Conservation (phyloP, 148 eudicot genomes). For the Fagopyrum esculentum region DNA sequence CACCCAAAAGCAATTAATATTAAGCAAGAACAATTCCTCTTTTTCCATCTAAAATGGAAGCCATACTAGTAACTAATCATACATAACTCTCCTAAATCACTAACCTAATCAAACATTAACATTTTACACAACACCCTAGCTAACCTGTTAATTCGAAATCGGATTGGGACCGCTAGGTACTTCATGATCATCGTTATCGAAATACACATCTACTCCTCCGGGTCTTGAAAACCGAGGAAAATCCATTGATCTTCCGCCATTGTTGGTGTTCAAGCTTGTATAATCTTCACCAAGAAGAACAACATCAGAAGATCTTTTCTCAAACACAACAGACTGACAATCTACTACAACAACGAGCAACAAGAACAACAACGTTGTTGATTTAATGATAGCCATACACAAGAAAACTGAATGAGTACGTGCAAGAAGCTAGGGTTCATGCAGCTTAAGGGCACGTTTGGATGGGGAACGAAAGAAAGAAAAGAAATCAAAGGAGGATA, state of each 20-base stretch:
- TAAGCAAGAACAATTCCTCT: neutral
- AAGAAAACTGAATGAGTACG: neutral
- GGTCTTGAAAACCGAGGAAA: neutral
- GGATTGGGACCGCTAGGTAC: neutral
- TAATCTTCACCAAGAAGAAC: neutral
- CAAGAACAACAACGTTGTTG: slow-evolving; percentile 1
- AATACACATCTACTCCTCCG: neutral
- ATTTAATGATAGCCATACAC: neutral
- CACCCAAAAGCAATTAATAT: neutral
- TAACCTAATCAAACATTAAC: neutral
- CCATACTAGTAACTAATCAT: neutral
- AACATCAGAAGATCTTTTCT: neutral
- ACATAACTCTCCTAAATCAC: neutral
- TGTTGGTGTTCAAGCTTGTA: neutral
- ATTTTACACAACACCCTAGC: neutral
- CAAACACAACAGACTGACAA: neutral
- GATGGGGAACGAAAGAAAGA: neutral
- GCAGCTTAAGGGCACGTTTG: neutral
- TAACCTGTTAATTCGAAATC: slow-evolving; percentile 2
- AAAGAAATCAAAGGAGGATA: neutral
- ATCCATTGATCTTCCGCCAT: neutral
- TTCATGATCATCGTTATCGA: slow-evolving; percentile 5
- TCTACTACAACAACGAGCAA: neutral
- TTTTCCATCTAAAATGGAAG: neutral
- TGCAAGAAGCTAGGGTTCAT: neutral